Evolutionary conservation across 805 yeast genomes (phyloP).

Genomic region (Cyberlindnera petersonii): DNA sequence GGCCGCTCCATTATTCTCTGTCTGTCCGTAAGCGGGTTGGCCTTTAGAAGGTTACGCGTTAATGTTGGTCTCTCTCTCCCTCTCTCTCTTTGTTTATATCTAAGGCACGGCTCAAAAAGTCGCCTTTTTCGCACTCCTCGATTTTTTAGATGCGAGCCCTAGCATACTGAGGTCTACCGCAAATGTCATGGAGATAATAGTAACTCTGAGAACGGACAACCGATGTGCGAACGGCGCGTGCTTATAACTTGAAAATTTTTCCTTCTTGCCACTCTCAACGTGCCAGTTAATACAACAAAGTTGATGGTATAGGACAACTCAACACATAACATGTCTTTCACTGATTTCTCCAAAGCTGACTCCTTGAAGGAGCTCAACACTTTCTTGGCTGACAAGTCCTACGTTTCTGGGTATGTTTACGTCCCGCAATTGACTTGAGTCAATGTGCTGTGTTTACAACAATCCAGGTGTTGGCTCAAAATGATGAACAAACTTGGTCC

Average conservation of each 20-base stretch:
- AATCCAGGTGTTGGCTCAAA: background rate
- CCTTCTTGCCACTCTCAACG: slow-evolving; percentile 6
- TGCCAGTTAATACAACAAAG: background rate
- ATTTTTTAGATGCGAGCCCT: too few species aligned
- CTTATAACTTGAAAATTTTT: slow-evolving; percentile 6
- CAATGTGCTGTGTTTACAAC: background rate
- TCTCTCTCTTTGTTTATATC: too few species aligned
- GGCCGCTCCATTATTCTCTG: slow-evolving; percentile 25
- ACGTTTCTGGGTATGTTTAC: slow-evolving; percentile 87
- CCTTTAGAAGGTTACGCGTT: background rate
- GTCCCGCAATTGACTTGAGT: background rate
- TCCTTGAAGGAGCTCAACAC: slow-evolving; percentile 72
- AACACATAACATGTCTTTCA: slow-evolving; percentile 54
- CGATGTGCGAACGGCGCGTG: background rate
- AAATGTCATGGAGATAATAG: background rate
- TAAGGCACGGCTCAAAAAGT: too few species aligned
- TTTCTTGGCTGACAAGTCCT: slow-evolving; percentile 87
- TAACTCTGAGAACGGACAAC: background rate
- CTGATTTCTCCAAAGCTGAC: slow-evolving; percentile 78
- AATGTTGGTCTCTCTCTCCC: too few species aligned
- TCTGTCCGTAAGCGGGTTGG: background rate
- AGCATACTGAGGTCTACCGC: background rate
- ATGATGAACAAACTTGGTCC: slow-evolving; percentile 85
- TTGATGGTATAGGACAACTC: background rate
- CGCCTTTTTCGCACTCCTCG: too few species aligned